A percentile compares a stretch with the other conserved stretches of the same genome.
These are phyloP conservation scores for Mortierella sp. DNA, from an alignment of 371 early-diverging fungal species.

Conservation along the genomic window DNA sequence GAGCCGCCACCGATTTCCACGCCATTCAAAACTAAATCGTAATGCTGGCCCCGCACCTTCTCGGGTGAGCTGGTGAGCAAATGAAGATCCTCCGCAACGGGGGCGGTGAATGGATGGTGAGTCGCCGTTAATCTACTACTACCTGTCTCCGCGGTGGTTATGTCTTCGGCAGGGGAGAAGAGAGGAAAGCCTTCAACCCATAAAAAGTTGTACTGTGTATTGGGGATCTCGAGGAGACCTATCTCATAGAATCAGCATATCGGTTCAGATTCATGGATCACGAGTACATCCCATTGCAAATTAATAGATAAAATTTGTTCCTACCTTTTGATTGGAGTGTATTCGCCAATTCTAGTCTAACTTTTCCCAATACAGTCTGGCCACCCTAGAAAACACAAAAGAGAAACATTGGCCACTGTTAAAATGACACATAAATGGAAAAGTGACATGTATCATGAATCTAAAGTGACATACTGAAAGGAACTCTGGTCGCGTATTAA, in stretches of 20 bases:
- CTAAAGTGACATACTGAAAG: slow-evolving; percentile 61
- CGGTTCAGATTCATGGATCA: too few species aligned
- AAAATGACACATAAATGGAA: slow-evolving; percentile 3
- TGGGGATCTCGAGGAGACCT: slow-evolving; percentile 62
- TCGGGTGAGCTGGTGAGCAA: slow-evolving; percentile 73
- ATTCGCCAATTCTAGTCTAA: slow-evolving; percentile 72
- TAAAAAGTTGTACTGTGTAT: slow-evolving; percentile 74
- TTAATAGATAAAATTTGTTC: not conserved
- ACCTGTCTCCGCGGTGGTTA: slow-evolving; percentile 36
- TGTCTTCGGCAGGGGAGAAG: slow-evolving; percentile 76
- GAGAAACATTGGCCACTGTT: slow-evolving; percentile 6
- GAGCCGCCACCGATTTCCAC: slow-evolving; percentile 95
- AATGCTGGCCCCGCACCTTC: slow-evolving; percentile 85
- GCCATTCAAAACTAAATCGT: slow-evolving; percentile 93
- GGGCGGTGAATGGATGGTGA: slow-evolving; percentile 96
- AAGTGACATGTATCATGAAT: not conserved
- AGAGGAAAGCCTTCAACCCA: slow-evolving; percentile 95
- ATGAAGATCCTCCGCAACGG: slow-evolving; percentile 74
- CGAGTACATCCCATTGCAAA: too few species aligned
- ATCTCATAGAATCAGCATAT: not conserved
- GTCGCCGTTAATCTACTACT: slow-evolving; percentile 70
- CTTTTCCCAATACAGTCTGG: slow-evolving; percentile 82
- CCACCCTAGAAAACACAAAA: slow-evolving; percentile 64
- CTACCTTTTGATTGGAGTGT: slow-evolving; percentile 69
- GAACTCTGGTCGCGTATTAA: slow-evolving; percentile 68